phyloP scores from a whole-genome alignment of 768 basidiomycete genomes.

The Multifurca ochricompacta region DNA sequence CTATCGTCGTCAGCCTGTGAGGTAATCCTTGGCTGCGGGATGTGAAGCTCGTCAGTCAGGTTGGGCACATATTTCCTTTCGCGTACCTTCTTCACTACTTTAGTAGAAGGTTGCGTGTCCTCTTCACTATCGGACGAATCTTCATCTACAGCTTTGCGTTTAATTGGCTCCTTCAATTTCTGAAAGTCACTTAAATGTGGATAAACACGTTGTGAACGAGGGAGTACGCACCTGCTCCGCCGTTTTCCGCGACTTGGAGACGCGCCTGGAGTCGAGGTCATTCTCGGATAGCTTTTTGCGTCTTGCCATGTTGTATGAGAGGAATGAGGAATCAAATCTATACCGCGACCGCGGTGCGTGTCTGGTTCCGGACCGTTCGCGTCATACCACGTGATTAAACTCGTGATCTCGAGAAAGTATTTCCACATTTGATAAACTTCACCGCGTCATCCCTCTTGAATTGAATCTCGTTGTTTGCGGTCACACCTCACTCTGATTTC shows the following conservation, averaged over 20 bases:
- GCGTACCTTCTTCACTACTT: constrained; percentile 16
- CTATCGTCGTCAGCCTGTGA: neutral
- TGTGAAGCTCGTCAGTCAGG: too few relatives aligned
- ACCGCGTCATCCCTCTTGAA: constrained; percentile 15
- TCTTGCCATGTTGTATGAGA: neutral
- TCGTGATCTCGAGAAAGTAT: constrained; percentile 15
- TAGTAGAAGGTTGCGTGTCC: neutral
- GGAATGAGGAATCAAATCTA: neutral
- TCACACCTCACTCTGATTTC: neutral
- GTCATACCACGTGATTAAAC: neutral
- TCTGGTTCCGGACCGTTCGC: too few relatives aligned
- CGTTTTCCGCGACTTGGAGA: neutral
- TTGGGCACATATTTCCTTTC: neutral
- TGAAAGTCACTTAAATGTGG: neutral
- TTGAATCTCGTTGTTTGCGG: constrained; percentile 1
- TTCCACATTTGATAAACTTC: neutral
- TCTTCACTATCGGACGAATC: neutral
- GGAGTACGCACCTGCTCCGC: neutral
- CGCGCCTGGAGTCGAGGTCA: neutral
- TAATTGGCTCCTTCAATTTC: neutral
- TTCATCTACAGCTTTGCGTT: neutral
- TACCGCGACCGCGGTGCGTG: neutral
- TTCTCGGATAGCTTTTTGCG: neutral
- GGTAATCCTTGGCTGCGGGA: constrained; percentile 6
- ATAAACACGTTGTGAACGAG: neutral